phyloP scores from a whole-genome alignment of 352 stramenopile genomes.

The Globisporangium uncinulatum region DNA sequence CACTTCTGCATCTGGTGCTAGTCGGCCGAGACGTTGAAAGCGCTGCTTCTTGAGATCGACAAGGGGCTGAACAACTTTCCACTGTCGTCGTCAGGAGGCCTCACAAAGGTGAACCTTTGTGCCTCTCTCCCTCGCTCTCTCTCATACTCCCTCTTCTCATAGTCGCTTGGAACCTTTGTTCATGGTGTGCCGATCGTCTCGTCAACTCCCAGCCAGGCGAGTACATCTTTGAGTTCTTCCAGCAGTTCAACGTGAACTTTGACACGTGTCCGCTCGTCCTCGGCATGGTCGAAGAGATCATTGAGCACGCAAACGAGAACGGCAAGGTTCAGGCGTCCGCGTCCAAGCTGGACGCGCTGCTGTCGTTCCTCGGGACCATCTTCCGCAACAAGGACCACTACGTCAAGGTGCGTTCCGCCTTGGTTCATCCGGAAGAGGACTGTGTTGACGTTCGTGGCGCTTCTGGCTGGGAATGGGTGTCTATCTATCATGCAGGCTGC shows the following conservation, averaged over 20 bases:
- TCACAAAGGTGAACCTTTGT: constrained; percentile 83
- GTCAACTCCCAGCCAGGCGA: constrained; percentile 42
- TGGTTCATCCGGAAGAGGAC: not conserved
- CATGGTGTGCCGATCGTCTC: too few species aligned
- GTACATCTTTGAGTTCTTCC: constrained; percentile 91
- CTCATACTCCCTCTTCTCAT: not conserved
- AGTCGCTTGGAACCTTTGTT: too few species aligned
- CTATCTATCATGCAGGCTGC: constrained; percentile 27
- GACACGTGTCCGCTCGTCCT: constrained; percentile 83
- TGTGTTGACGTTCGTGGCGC: too few species aligned
- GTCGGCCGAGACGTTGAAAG: constrained; percentile 76
- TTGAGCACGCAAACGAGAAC: constrained; percentile 71
- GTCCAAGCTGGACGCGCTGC: constrained; percentile 74
- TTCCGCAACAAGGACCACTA: constrained; percentile 83
- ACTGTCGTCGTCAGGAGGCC: constrained; percentile 58
- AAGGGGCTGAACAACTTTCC: constrained; percentile 77
- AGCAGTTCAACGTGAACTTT: constrained; percentile 87
- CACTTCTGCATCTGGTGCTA: too few species aligned
- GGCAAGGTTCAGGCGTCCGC: constrained; percentile 54
- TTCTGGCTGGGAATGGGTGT: not conserved
- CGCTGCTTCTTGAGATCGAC: constrained; percentile 81
- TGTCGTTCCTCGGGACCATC: constrained; percentile 84
- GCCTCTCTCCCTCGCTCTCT: not conserved
- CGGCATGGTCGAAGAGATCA: constrained; percentile 87
- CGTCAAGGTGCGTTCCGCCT: constrained; percentile 29